Evolutionary conservation across 306 rosid species (phyloP).

Genomic region (Gynostemma pentaphyllum): DNA sequence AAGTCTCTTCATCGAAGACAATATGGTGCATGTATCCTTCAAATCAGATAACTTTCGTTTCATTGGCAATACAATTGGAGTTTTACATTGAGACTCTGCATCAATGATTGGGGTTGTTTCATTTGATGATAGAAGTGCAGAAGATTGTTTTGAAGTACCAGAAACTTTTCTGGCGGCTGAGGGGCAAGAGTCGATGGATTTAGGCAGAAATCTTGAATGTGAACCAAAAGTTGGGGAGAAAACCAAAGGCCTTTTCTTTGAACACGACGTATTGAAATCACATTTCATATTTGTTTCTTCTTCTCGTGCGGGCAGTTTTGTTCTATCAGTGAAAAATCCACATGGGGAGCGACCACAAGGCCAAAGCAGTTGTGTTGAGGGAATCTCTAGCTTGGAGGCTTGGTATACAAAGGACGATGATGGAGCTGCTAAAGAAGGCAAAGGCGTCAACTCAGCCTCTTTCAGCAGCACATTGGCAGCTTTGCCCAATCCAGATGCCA

Average conservation of each 20-base stretch:
- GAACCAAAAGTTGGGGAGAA: conserved; percentile 64
- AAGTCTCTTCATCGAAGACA: conserved; percentile 57
- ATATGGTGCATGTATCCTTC: conserved; percentile 44
- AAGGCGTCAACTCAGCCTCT: conserved; percentile 92
- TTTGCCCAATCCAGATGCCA: conserved; percentile 71
- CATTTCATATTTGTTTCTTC: conserved; percentile 47
- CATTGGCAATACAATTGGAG: conserved; percentile 53
- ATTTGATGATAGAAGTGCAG: conserved; percentile 25
- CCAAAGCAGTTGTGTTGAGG: conserved; percentile 62
- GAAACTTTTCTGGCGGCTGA: conserved; percentile 29
- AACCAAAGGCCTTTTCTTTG: conserved; percentile 57
- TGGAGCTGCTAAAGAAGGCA: conserved; percentile 66
- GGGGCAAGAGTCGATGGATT: conserved; percentile 32
- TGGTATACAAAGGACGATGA: conserved; percentile 59
- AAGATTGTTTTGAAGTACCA: conserved; percentile 36
- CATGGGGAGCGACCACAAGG: conserved; percentile 65
- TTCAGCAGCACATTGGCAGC: conserved; percentile 65
- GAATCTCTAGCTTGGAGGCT: conserved; percentile 54
- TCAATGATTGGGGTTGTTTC: conserved; percentile 36
- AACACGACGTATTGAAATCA: conserved; percentile 23
- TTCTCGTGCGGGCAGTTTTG: conserved; percentile 35
- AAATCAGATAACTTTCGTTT: conserved; percentile 65
- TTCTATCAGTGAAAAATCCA: conserved; percentile 63
- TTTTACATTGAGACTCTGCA: conserved; percentile 56
- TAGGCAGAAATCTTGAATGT: conserved; percentile 40